Evolutionary conservation across 306 rosid species (phyloP).

Genomic region (Carpinus fangiana): DNA sequence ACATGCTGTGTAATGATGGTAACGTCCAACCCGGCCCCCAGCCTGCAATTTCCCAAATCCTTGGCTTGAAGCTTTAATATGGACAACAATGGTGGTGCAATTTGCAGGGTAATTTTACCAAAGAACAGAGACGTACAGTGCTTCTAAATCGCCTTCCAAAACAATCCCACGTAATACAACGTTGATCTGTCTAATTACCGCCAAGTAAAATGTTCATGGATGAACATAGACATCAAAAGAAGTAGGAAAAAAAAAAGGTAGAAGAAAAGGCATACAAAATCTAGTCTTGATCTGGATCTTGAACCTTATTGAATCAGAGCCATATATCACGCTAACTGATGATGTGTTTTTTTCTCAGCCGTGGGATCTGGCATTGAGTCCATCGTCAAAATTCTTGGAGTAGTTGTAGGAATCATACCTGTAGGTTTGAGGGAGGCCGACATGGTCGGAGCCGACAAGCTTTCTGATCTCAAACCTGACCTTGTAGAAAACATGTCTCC

Average conservation of each 20-base stretch:
- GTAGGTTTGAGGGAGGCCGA: slow-evolving; percentile 74
- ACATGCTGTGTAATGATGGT: background rate
- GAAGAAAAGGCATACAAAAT: background rate
- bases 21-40: background rate
- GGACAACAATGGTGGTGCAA: too few species aligned
- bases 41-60: background rate
- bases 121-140: background rate
- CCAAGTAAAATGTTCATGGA: background rate
- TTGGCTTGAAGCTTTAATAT: background rate
- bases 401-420: slow-evolving; percentile 41
- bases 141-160: background rate
- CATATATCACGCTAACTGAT: background rate
- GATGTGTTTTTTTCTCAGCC: background rate
- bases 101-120: background rate
- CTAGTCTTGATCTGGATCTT: slow-evolving; percentile 19
- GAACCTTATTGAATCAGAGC: slow-evolving; percentile 7
- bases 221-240: background rate
- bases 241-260: background rate
- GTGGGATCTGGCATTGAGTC: slow-evolving; percentile 12
- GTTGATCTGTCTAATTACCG: slow-evolving; percentile 7
- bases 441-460: slow-evolving; percentile 47
- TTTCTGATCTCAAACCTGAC: slow-evolving; percentile 65
- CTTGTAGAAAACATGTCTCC: slow-evolving; percentile 67
- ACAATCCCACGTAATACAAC: slow-evolving; percentile 16
- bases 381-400: slow-evolving; percentile 38